phyloP scores from a whole-genome alignment of 768 basidiomycete genomes.

The Holtermannia corniformis region DNA sequence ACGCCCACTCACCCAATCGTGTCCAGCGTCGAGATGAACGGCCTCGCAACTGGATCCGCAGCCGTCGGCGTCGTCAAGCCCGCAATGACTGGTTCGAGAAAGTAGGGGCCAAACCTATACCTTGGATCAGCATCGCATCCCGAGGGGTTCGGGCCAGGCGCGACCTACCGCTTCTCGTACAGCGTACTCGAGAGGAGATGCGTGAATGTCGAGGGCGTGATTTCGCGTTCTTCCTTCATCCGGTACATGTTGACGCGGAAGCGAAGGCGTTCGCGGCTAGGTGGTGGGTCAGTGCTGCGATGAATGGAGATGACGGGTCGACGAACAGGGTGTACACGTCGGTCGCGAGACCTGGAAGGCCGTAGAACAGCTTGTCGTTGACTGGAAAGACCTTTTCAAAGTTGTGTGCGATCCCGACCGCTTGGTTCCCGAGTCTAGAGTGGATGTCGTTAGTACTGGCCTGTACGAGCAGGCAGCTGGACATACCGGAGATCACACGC shows the following conservation, averaged over 20 bases:
- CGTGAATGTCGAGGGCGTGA: constrained; percentile 90
- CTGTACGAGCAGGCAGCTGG: not conserved
- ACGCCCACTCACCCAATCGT: constrained; percentile 21
- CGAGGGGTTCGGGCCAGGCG: no score
- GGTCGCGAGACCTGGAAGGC: constrained; percentile 82
- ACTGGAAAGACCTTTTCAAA: constrained; percentile 96
- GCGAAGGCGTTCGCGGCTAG: constrained; percentile 78
- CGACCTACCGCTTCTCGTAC: constrained; percentile 65
- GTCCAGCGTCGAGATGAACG: constrained; percentile 92
- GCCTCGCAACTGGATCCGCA: constrained; percentile 55
- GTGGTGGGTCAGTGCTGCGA: not conserved
- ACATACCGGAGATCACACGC: constrained; percentile 65
- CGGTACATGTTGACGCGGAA: constrained; percentile 98
- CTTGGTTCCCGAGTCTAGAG: constrained; percentile 71
- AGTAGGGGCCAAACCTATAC: constrained; percentile 78
- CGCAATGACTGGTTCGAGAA: constrained; percentile 92
- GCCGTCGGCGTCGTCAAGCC: constrained; percentile 51
- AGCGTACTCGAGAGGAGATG: constrained; percentile 91
- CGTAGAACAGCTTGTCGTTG: constrained; percentile 82
- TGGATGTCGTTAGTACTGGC: not conserved
- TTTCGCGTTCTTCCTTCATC: constrained; percentile 97
- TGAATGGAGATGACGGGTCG: not conserved
- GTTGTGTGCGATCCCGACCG: constrained; percentile 75
- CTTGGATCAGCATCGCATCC: not conserved
- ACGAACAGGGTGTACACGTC: constrained; percentile 82